A percentile compares a stretch with the other conserved stretches of the same genome.
These are phyloP conservation scores for Seiridium cupressi DNA, from an alignment of 2,329 filamentous ascomycete species.

Conservation along the genomic window DNA sequence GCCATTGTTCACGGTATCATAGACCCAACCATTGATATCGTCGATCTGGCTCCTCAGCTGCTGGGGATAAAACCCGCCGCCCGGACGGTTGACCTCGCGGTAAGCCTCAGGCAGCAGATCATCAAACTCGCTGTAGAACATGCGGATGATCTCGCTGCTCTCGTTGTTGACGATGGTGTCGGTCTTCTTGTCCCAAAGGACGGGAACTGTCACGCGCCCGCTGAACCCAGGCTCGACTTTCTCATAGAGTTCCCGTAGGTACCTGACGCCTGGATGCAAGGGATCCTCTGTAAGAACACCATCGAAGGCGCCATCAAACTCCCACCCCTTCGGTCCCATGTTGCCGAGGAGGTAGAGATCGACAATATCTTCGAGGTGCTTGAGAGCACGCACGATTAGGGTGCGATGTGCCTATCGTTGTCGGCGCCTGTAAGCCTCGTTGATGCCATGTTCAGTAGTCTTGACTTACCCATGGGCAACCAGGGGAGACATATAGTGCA, in stretches of 20 bases:
- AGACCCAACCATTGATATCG: conserved; percentile 66
- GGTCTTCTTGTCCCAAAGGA: conserved; percentile 67
- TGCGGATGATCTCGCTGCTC: conserved; percentile 79
- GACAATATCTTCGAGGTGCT: conserved; percentile 70
- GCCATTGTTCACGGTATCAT: conserved; percentile 49
- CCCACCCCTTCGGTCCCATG: conserved; percentile 60
- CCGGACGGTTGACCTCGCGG: conserved; percentile 47
- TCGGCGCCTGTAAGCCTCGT: background rate
- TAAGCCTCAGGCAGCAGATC: conserved; percentile 50
- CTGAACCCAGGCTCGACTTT: conserved; percentile 63
- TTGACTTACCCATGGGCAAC: conserved; percentile 60
- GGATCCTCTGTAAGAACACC: conserved; percentile 53
- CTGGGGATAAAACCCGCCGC: conserved; percentile 57
- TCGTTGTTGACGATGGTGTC: conserved; percentile 80
- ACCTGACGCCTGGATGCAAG: conserved; percentile 59
- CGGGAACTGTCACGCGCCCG: conserved; percentile 72
- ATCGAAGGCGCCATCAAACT: conserved; percentile 39
- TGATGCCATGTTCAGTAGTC: no score
- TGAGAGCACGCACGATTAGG: conserved; percentile 69
- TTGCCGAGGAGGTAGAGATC: conserved; percentile 63
- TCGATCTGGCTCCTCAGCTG: conserved; percentile 57
- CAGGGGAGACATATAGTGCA: conserved; percentile 57
- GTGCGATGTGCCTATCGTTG: conserved; percentile 62
- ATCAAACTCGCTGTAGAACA: conserved; percentile 77
- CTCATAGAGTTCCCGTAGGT: conserved; percentile 70